Conservation (phyloP, 2,329 filamentous ascomycete genomes). For the Aspergillus nomiae region DNA sequence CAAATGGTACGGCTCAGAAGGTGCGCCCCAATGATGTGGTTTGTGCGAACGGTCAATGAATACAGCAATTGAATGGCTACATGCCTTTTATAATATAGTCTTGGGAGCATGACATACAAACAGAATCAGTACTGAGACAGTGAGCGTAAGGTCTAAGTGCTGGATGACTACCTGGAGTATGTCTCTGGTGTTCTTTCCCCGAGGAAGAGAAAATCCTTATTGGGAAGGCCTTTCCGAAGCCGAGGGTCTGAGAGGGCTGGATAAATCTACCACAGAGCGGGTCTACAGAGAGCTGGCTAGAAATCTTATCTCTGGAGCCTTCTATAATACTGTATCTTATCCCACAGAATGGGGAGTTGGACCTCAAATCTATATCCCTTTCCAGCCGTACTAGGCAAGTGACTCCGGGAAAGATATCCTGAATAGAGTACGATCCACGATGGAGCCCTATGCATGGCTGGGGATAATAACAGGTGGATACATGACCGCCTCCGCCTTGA, state of each 20-base stretch:
- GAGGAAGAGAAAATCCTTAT: background rate
- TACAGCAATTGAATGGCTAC: no score
- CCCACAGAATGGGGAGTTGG: background rate
- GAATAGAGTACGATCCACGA: background rate
- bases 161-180: no score
- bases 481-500: no score
- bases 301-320: background rate
- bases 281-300: background rate
- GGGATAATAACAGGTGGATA: background rate
- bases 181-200: background rate
- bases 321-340: background rate
- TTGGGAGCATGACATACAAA: no score
- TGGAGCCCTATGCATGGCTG: background rate
- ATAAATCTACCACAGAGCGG: background rate
- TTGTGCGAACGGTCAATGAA: no score
- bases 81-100: no score
- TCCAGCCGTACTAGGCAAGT: background rate
- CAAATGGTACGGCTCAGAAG: no score
- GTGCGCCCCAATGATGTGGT: no score
- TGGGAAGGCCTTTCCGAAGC: background rate
- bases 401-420: background rate
- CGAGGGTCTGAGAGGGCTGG: background rate
- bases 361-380: background rate
- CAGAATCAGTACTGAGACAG: accelerated
- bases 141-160: no score